phyloP scores from a whole-genome alignment of 2,329 filamentous ascomycete species.

The Macrophomina tecta region DNA sequence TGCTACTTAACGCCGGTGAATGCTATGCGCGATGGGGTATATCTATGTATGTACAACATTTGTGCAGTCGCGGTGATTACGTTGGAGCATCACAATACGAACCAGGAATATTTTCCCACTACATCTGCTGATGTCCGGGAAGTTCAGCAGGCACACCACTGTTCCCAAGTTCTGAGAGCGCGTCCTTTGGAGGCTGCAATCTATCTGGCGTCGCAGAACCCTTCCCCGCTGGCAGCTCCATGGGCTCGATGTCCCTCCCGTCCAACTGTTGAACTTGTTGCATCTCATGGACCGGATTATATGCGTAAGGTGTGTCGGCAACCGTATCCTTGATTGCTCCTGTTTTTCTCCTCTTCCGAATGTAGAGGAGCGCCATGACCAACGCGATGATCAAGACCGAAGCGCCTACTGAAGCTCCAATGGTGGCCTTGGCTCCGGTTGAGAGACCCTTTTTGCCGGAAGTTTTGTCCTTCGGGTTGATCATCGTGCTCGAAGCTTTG shows the following conservation, averaged over 20 bases:
- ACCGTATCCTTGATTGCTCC: neutral
- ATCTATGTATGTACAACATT: too few species aligned
- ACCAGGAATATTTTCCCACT: neutral
- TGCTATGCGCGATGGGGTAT: neutral
- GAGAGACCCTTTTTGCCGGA: constrained; percentile 9
- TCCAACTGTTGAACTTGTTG: neutral
- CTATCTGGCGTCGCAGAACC: neutral
- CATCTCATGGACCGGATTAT: neutral
- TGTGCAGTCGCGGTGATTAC: too few species aligned
- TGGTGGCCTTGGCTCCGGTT: constrained; percentile 5
- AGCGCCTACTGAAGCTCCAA: constrained; percentile 17
- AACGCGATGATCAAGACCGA: neutral
- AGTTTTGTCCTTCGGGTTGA: neutral
- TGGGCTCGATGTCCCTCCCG: neutral
- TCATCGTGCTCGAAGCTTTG: neutral
- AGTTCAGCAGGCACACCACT: neutral
- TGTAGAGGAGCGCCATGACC: neutral
- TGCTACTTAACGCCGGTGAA: neutral
- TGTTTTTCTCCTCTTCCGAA: neutral
- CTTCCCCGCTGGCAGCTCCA: neutral
- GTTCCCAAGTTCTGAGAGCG: neutral
- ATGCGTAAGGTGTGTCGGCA: neutral
- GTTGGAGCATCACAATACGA: neutral
- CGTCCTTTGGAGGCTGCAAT: neutral
- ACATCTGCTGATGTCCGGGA: neutral